These are phyloP conservation scores for Aethionema arabicum DNA, from an alignment of 345 rosid species.

Conservation along the genomic window DNA sequence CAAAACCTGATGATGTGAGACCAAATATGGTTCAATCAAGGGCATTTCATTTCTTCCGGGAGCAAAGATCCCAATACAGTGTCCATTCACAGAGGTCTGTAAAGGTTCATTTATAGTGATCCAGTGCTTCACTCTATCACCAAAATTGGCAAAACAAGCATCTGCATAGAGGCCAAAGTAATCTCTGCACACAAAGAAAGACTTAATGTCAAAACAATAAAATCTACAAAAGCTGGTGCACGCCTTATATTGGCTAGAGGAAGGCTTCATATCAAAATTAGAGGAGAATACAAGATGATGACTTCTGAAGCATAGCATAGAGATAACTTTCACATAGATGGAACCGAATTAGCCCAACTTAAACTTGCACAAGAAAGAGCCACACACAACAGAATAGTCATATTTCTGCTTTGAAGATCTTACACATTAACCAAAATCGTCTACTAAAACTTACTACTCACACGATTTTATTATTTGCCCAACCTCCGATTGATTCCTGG, in stretches of 20 bases:
- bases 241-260: not conserved
- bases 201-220: conserved; percentile 17
- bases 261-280: not conserved
- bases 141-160: conserved; percentile 70
- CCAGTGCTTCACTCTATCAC: conserved; percentile 91
- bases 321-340: not conserved
- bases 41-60: conserved; percentile 70
- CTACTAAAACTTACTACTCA: conserved; percentile 43
- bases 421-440: not conserved
- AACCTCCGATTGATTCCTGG: conserved; percentile 72
- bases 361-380: conserved; percentile 10
- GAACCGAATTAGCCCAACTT: not conserved
- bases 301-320: conserved; percentile 12
- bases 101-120: conserved; percentile 81
- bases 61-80: conserved; percentile 55
- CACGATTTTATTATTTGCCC: conserved; percentile 73
- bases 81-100: conserved; percentile 57
- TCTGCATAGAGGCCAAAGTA: conserved; percentile 70
- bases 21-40: conserved; percentile 75
- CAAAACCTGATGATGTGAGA: conserved; percentile 69
- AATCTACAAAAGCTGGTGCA: not conserved
- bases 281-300: conserved; percentile 4
- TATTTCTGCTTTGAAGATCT: conserved; percentile 1
- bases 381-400: not conserved
- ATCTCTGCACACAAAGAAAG: conserved; percentile 52